Evolutionary conservation across 1,139 yeast genomes (phyloP), one percentile per base, ranked within the genome.

Genomic region (Debaryomyces fabryi): DNA sequence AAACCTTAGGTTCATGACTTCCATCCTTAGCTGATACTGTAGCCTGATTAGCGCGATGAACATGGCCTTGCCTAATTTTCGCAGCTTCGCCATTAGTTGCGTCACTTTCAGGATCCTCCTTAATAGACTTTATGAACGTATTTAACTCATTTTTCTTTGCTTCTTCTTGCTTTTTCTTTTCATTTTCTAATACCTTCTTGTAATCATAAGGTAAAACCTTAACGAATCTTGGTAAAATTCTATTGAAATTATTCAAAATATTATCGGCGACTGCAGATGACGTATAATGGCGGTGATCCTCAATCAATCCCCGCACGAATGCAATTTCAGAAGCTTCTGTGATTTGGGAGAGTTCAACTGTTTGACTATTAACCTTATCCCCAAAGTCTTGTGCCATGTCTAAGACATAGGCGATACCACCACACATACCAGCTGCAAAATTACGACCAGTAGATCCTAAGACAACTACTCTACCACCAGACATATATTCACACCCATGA

Each of bases 371-470:
- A 57, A 89, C 92, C 72, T 87, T 87, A 52, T 85, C 84, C 55
- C 76, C 72, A 63, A 93, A 92, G 65, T 91, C 97, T 67, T 92
- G 97, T 47, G 95, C 97, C 79, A 93, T 88, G 62, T 92, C 96
- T 62, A 92, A 79, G 51, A 95, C 97, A 65, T 93, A 93, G 29
- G 97, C 96, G 68, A 93, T 93, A 83, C 99, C 99, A 72, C 99
- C 99, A 62, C 97, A 92, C 89, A 95, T 95, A 78, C 99, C 99
- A 49, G 99, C 97, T 40, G 97, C 98, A 69, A 93, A 93, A 76
- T 91, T 88, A 58, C 98, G 85, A 52, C 97, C 98, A 63, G 96
- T 88, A 49, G 85, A 73, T 45, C 98, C 97, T 58, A 93, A 81
- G 47, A 93, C 90, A 65, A 93, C 89, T 52, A 93, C 96, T 63